Evolutionary conservation across 805 yeast species (phyloP), one percentile per base, ranked within the genome.

Genomic region (Lipomyces yamanashiensis): DNA sequence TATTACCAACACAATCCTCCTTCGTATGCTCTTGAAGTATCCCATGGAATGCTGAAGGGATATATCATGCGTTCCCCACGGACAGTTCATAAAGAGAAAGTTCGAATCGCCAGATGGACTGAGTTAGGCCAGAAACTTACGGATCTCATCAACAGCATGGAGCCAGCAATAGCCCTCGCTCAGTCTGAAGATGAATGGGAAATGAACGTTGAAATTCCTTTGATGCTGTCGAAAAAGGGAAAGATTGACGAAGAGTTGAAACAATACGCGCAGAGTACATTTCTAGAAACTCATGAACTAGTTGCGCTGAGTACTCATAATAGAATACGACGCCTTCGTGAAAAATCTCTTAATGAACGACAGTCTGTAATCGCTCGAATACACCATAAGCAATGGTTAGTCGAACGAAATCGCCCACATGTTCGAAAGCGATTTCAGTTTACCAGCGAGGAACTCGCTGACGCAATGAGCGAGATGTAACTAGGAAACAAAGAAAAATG

Each of bases 131-230:
- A 59, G 39, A 10, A n/a, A 5, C 34, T 53, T 5, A 17, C 53
- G 36, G 58, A 59, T 47, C 40, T 28, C 5, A 17, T 43, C 37
- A 43, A 23, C 21, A 17, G 47, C 39, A 51, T 5, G 44, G 39
- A 3, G 51, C 39, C 19, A 17, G 5, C 17, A 34, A 8, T 44
- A 15, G 13, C 28, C 10, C 37, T 17, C 17, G 61, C 61, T 15
- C 19, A 17, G 17, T 44, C 34, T 15, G 61, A 58, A 39, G 57
- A 51, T 44, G 45, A 50, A 8, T 53, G 56, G 56, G 56, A 53
- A 21, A 40, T 41, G 54, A 28, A 47, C 7, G 23, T 33, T 19
- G 60, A 41, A n/a, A n/a, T 37, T 7, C 41, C 54, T 28, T 23
- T 34, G 12, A 34, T 47, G 49, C 19, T 34, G 52, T 15, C 17